Conservation (phyloP, 345 rosid species). For the Laguncularia racemosa region DNA sequence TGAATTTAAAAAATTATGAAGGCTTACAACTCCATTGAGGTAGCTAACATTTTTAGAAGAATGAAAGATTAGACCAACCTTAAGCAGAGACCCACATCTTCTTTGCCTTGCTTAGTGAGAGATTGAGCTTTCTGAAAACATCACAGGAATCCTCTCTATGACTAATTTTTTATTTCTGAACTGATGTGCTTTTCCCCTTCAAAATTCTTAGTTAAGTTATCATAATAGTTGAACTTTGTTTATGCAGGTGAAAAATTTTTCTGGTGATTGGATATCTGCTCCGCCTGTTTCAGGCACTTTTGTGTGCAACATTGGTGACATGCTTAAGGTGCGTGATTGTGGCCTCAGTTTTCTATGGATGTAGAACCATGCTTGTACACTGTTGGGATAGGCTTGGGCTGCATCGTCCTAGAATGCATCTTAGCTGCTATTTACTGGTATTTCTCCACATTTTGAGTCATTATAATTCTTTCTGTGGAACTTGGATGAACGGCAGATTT, state of each 20-base stretch:
- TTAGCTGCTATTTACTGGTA: neutral
- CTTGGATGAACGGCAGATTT: constrained; percentile 41
- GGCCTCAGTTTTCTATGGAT: neutral
- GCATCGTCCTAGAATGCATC: no score
- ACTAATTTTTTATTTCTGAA: no score
- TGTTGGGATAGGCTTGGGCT: no score
- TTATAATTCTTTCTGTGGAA: constrained; percentile 1
- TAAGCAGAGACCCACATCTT: no score
- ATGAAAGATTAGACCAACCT: no score
- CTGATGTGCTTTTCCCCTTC: neutral
- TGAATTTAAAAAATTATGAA: no score
- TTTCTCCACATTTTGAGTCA: neutral
- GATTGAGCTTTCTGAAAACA: no score
- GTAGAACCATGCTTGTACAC: neutral
- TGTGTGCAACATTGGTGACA: constrained; percentile 91
- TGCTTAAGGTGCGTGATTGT: constrained; percentile 56
- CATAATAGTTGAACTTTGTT: constrained; percentile 1
- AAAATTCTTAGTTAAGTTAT: neutral
- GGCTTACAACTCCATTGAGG: no score
- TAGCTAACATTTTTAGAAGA: no score
- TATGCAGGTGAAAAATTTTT: constrained; percentile 61
- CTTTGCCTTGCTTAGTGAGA: no score
- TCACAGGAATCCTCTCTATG: no score
- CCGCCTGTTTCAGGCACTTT: constrained; percentile 77
- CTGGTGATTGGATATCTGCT: constrained; percentile 86